Percentiles rank a stretch among this genome's conserved stretches.
phyloP scores from a whole-genome alignment of 192 early-diverging fungal species.

The Rhizophagus prolifer region DNA sequence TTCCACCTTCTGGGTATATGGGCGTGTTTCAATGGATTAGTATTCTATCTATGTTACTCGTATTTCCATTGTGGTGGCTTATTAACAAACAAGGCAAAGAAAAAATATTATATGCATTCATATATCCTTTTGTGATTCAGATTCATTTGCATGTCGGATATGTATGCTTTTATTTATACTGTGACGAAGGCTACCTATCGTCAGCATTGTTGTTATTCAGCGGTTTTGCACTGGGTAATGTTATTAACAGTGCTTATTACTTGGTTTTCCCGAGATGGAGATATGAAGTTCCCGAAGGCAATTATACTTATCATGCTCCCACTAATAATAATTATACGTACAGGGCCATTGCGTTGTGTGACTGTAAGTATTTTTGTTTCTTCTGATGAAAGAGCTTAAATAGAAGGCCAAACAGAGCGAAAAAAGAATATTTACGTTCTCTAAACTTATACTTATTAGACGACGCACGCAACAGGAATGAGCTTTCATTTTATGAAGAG shows the following conservation, averaged over 20 bases:
- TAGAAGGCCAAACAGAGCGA: no score
- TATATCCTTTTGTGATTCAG: conserved; percentile 8
- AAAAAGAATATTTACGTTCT: no score
- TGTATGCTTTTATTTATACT: conserved; percentile 15
- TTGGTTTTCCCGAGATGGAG: neutral
- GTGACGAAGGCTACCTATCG: conserved; percentile 8
- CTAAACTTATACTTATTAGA: no score
- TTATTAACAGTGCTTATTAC: conserved; percentile 10
- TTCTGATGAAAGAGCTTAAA: no score
- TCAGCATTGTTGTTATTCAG: neutral
- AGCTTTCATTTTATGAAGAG: no score
- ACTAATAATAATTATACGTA: no score
- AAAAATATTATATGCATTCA: neutral
- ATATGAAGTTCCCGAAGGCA: no score
- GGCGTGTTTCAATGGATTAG: conserved; percentile 5
- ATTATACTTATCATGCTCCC: no score
- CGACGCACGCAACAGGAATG: no score
- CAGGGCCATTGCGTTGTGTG: no score
- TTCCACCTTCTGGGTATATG: conserved; percentile 1
- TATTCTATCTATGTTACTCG: conserved; percentile 2
- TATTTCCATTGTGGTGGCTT: neutral
- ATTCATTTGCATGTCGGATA: conserved; percentile 6
- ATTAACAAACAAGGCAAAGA: neutral
- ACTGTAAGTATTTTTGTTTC: no score
- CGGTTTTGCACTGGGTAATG: conserved; percentile 7